A percentile compares a stretch with the other conserved stretches of the same genome.
Evolutionary conservation across 192 early-diverging fungal genomes (phyloP).

Genomic region (Gryganskiella cystojenkinii): DNA sequence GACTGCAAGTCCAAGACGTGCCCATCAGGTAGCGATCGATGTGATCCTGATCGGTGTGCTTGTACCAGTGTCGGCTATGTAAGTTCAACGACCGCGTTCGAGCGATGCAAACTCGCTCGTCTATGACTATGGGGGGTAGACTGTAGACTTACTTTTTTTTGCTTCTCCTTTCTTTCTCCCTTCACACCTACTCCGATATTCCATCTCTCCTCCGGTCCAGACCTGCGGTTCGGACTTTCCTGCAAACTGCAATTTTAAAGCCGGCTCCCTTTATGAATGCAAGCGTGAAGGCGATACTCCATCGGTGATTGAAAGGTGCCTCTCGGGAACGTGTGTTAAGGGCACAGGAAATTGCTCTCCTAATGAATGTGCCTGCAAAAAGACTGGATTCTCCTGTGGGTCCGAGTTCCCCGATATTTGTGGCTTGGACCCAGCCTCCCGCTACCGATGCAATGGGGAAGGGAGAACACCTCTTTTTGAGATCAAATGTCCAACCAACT

Average conservation of each 20-base stretch:
- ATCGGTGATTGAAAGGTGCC: background rate
- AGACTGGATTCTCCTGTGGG: background rate
- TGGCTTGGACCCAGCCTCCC: background rate
- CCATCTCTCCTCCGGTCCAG: too few species aligned
- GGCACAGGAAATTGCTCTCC: background rate
- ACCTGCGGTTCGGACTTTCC: conserved; percentile 9
- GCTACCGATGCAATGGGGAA: background rate
- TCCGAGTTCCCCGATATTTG: background rate
- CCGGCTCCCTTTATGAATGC: conserved; percentile 2
- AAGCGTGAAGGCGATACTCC: background rate
- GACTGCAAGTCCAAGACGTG: conserved; percentile 6
- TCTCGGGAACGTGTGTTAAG: conserved; percentile 6
- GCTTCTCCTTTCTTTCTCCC: too few species aligned
- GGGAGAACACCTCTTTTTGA: too few species aligned
- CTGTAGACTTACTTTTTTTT: background rate
- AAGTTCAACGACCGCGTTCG: too few species aligned
- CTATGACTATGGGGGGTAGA: background rate
- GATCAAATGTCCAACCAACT: too few species aligned
- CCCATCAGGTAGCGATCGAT: background rate
- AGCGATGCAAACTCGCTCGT: too few species aligned
- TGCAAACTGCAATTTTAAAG: background rate
- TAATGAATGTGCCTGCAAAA: background rate
- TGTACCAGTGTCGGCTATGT: conserved; percentile 3
- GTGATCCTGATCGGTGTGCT: background rate
- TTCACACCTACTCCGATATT: too few species aligned